A percentile compares a stretch with the other conserved stretches of the same genome.
Conservation (phyloP, 306 rosid genomes). For the Cotoneaster glaucophyllus region DNA sequence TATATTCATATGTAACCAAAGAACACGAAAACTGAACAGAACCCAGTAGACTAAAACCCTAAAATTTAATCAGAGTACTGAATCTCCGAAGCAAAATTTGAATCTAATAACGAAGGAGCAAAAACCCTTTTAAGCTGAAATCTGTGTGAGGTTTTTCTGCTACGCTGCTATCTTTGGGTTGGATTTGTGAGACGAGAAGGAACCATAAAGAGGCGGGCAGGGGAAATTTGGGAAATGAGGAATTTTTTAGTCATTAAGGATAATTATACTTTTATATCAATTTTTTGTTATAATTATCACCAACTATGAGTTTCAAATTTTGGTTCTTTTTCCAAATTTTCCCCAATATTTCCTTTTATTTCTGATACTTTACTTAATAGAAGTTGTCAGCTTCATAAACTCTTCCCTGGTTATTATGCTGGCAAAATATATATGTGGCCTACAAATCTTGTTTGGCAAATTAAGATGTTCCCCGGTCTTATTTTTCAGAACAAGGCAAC, state of each 20-base stretch:
- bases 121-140: slow-evolving; percentile 27
- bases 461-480: not conserved
- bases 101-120: not conserved
- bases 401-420: not conserved
- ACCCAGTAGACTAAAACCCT: slow-evolving; percentile 19
- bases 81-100: slow-evolving; percentile 7
- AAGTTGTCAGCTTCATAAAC: not conserved
- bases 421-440: not conserved
- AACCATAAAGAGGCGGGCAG: slow-evolving; percentile 44
- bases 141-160: slow-evolving; percentile 26
- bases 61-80: slow-evolving; percentile 1
- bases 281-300: no score
- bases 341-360: not conserved
- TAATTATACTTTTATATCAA: no score
- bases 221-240: slow-evolving; percentile 2
- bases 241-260: no score
- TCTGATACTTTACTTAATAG: not conserved
- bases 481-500: not conserved
- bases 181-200: slow-evolving; percentile 27
- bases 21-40: slow-evolving; percentile 13
- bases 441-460: slow-evolving; percentile 1
- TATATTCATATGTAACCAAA: not conserved
- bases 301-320: no score
- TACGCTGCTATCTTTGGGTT: slow-evolving; percentile 12
- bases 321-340: no score